Evolutionary conservation across 805 yeast species (phyloP).

Genomic region (Candida cerambycidarum): DNA sequence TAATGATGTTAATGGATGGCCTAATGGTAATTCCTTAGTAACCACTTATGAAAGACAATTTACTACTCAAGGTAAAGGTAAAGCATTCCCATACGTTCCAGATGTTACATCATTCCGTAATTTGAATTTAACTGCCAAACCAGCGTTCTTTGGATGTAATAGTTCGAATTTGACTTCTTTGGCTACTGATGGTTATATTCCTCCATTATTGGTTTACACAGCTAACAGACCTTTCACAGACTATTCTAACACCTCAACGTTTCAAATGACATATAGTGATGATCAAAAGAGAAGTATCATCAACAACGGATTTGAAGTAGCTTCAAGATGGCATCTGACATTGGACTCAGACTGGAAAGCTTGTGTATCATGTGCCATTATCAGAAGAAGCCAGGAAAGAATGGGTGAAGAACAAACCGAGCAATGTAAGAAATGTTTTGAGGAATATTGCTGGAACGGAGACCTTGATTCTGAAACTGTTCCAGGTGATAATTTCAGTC

Average conservation of each 20-base stretch:
- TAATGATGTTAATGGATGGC: constrained; percentile 36
- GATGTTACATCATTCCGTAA: constrained; percentile 59
- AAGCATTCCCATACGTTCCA: constrained; percentile 80
- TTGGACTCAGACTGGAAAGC: constrained; percentile 65
- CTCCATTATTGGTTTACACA: constrained; percentile 73
- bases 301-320: constrained; percentile 70
- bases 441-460: constrained; percentile 77
- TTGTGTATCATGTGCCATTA: constrained; percentile 80
- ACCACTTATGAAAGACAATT: constrained; percentile 38
- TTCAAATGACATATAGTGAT: constrained; percentile 58
- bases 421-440: constrained; percentile 72
- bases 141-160: constrained; percentile 84
- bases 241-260: constrained; percentile 69
- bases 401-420: constrained; percentile 56
- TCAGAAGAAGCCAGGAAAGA: constrained; percentile 76
- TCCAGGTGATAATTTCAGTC: constrained; percentile 15
- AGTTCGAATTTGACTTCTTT: constrained; percentile 60
- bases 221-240: constrained; percentile 71
- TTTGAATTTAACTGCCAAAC: constrained; percentile 63
- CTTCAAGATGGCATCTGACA: constrained; percentile 65
- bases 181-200: constrained; percentile 50
- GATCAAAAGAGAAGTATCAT: constrained; percentile 60
- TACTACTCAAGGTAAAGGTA: constrained; percentile 48
- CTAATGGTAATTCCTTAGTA: constrained; percentile 35
- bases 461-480: constrained; percentile 14